Evolutionary conservation across 306 rosid species (phyloP).

Genomic region (Cercis canadensis): DNA sequence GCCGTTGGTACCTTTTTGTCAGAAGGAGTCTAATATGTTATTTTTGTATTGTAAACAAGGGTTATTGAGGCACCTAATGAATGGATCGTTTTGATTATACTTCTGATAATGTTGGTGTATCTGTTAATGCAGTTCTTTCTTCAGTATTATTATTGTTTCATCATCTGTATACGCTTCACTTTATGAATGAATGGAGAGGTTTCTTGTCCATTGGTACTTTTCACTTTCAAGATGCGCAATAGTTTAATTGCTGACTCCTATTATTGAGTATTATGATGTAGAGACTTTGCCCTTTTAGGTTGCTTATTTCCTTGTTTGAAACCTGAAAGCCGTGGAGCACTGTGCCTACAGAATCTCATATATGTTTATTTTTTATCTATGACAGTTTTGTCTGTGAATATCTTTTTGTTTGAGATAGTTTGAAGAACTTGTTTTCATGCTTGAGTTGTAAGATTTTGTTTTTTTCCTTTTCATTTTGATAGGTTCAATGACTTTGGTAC

Average conservation of each 20-base stretch:
- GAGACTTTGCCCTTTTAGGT: no score
- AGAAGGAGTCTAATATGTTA: no score
- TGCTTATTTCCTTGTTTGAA: neutral
- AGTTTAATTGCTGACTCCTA: no score
- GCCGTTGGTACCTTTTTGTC: no score
- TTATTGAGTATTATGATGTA: no score
- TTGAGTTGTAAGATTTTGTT: neutral
- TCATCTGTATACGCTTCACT: neutral
- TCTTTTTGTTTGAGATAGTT: neutral
- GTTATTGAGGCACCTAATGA: no score
- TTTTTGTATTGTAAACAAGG: no score
- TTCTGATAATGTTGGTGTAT: no score
- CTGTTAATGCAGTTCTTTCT: no score
- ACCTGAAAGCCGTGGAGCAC: neutral
- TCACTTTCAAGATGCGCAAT: neutral
- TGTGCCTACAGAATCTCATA: neutral
- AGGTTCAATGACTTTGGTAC: slow-evolving; percentile 65
- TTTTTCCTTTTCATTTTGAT: neutral
- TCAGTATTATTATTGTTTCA: no score
- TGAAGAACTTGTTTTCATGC: neutral
- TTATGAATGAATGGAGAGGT: neutral
- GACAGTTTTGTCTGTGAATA: neutral
- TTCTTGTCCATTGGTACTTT: neutral
- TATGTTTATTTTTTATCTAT: no score
- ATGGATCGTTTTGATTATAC: no score